Conservation (phyloP, 2,329 filamentous ascomycete species). For the Knufia fluminis region DNA sequence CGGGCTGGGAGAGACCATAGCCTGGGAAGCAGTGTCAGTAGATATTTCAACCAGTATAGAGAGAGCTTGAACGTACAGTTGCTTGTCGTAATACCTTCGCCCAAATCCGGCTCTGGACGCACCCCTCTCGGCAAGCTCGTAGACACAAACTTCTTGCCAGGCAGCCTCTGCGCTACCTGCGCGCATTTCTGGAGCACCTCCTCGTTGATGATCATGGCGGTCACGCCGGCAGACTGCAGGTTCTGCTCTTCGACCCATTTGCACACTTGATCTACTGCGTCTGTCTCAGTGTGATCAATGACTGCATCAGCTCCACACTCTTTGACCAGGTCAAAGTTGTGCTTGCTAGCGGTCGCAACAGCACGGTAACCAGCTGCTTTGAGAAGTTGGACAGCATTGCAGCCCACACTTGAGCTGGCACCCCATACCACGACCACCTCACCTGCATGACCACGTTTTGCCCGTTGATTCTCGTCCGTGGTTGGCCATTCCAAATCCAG, state of each 20-base stretch:
- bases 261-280: neutral
- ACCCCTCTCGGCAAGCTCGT: constrained; percentile 1
- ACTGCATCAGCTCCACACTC: constrained; percentile 3
- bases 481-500: constrained; percentile 22
- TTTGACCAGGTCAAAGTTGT: constrained; percentile 2
- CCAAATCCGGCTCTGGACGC: neutral
- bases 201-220: constrained; percentile 17
- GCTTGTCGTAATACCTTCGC: constrained; percentile 1
- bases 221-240: neutral
- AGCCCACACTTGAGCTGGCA: constrained; percentile 36
- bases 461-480: neutral
- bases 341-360: constrained; percentile 25
- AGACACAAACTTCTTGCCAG: constrained; percentile 5
- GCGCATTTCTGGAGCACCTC: constrained; percentile 16
- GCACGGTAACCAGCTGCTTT: constrained; percentile 36
- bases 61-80: neutral
- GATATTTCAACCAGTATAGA: neutral
- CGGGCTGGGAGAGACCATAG: neutral
- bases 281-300: constrained; percentile 2
- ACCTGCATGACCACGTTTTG: neutral
- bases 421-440: constrained; percentile 33
- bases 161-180: constrained; percentile 12
- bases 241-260: constrained; percentile 4
- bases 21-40: neutral
- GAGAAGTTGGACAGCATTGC: constrained; percentile 35